These are phyloP conservation scores for Cryptococcus maquisensis DNA, from an alignment of 1,284 basidiomycete species.

Conservation along the genomic window DNA sequence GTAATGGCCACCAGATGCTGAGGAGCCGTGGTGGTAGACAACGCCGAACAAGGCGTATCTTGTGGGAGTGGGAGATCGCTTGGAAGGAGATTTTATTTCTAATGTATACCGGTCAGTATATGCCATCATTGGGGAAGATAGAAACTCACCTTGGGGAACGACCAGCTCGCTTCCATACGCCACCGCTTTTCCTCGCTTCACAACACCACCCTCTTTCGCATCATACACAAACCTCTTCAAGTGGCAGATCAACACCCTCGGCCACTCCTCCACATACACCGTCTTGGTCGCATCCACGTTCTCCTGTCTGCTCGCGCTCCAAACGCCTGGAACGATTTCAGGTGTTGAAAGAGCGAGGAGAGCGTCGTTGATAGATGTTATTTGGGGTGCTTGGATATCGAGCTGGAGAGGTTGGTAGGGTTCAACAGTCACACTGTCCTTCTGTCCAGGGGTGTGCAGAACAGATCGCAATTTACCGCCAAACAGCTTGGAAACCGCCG, in stretches of 20 bases:
- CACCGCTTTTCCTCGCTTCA: conserved; percentile 80
- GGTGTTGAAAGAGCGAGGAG: conserved; percentile 73
- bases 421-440: conserved; percentile 83
- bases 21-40: conserved; percentile 88
- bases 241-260: conserved; percentile 82
- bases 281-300: conserved; percentile 81
- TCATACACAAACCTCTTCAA: conserved; percentile 93
- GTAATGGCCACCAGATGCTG: conserved; percentile 91
- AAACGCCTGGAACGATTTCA: conserved; percentile 72
- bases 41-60: conserved; percentile 85
- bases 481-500: conserved; percentile 86
- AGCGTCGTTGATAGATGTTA: conserved; percentile 78
- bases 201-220: conserved; percentile 55
- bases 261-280: conserved; percentile 78
- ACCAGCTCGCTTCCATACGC: conserved; percentile 73
- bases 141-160: conserved; percentile 60
- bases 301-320: conserved; percentile 56
- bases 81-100: conserved; percentile 66
- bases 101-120: conserved; percentile 2
- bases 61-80: conserved; percentile 53
- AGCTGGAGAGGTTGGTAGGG: conserved; percentile 87
- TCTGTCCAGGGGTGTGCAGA: conserved; percentile 71
- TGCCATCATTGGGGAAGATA: neutral
- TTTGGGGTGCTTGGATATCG: conserved; percentile 79
- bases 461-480: conserved; percentile 90